Conservation (phyloP, 2,329 filamentous ascomycete genomes). For the Trichophyton equinum region DNA sequence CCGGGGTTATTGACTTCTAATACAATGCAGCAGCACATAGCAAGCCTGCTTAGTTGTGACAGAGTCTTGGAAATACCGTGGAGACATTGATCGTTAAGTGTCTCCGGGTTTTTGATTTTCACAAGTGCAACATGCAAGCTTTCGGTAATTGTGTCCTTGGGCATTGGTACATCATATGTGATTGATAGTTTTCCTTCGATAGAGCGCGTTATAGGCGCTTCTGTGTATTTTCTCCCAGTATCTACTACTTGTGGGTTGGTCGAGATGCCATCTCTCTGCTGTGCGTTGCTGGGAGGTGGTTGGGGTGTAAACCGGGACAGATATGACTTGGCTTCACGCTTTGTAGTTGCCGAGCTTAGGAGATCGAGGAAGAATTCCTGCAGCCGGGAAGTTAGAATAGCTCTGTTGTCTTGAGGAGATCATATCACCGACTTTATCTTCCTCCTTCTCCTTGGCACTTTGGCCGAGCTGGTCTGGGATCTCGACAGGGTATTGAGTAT, state of each 20-base stretch:
- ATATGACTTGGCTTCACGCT: conserved; percentile 83
- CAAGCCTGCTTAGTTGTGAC: conserved; percentile 68
- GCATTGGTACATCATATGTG: conserved; percentile 21
- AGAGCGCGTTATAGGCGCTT: neutral
- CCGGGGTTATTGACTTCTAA: conserved; percentile 43
- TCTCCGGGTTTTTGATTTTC: conserved; percentile 64
- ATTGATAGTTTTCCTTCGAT: neutral
- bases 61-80: conserved; percentile 70
- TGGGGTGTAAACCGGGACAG: conserved; percentile 66
- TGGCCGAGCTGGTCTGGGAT: conserved; percentile 19
- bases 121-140: conserved; percentile 68
- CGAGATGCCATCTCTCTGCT: conserved; percentile 19
- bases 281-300: conserved; percentile 24
- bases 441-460: conserved; percentile 33
- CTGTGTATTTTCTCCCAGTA: neutral
- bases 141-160: conserved; percentile 29
- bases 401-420: conserved; percentile 5
- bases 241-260: neutral
- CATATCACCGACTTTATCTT: conserved; percentile 26
- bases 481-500: neutral
- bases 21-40: conserved; percentile 70
- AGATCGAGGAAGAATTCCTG: conserved; percentile 80
- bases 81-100: conserved; percentile 55
- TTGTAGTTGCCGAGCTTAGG: conserved; percentile 77
- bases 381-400: neutral